A percentile compares a stretch with the other conserved stretches of the same genome.
phyloP scores from a whole-genome alignment of 768 basidiomycete species.

The Panaeolus papilionaceus region DNA sequence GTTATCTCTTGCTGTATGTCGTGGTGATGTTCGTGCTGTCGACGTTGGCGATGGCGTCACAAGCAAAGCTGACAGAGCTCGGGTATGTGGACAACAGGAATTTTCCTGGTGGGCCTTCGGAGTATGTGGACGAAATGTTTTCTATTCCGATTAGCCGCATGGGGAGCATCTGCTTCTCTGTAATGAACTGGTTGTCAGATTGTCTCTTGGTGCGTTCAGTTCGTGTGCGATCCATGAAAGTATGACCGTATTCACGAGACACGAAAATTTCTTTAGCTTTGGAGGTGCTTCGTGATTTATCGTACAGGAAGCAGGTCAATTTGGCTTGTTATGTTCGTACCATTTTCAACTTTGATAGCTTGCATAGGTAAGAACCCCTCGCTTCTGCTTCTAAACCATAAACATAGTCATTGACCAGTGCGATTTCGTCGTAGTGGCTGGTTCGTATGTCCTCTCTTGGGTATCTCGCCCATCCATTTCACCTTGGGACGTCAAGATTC shows the following conservation, averaged over 20 bases:
- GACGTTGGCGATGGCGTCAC: constrained; percentile 17
- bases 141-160: constrained; percentile 21
- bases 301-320: neutral
- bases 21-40: constrained; percentile 21
- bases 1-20: constrained; percentile 17
- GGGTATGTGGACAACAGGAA: constrained; percentile 21
- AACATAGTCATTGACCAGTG: neutral
- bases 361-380: constrained; percentile 11
- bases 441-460: constrained; percentile 1
- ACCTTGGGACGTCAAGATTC: constrained; percentile 1
- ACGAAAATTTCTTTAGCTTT: constrained; percentile 13
- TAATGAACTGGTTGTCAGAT: constrained; percentile 23
- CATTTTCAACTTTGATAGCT: constrained; percentile 11
- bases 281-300: constrained; percentile 24
- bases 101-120: constrained; percentile 22
- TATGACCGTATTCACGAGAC: neutral
- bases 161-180: constrained; percentile 18
- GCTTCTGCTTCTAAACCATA: neutral
- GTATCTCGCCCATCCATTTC: constrained; percentile 5
- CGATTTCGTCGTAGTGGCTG: constrained; percentile 10
- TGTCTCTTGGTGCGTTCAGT: constrained; percentile 19
- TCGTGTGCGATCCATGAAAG: neutral
- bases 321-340: constrained; percentile 17
- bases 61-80: constrained; percentile 21
- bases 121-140: constrained; percentile 16